Conservation (phyloP, 202 grass and related monocot genomes). For the Digitaria exilis region DNA sequence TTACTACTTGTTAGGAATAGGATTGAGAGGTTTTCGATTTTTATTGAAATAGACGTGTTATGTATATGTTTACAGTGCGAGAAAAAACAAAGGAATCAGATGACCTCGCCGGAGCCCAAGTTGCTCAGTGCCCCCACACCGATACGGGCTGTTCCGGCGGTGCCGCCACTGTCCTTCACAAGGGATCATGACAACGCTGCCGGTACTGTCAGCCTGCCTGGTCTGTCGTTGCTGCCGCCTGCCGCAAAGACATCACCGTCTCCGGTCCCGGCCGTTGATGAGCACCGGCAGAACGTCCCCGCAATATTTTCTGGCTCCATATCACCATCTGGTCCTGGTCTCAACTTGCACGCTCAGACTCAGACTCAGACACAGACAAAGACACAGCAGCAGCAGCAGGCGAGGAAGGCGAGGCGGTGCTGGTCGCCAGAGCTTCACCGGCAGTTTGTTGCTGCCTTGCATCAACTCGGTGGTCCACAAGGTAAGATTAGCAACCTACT, state of each 20-base stretch:
- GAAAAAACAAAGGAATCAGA: constrained; percentile 31
- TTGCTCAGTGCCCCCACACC: constrained; percentile 4
- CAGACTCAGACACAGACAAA: too few species aligned
- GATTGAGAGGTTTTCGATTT: not conserved
- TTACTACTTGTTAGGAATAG: not conserved
- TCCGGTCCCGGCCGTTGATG: not conserved
- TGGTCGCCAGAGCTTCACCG: constrained; percentile 94
- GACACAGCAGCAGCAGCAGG: constrained; percentile 42
- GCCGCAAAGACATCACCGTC: constrained; percentile 22
- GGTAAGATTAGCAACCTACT: constrained; percentile 43
- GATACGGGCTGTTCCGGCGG: not conserved
- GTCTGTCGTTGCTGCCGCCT: constrained; percentile 27
- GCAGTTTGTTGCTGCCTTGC: constrained; percentile 69
- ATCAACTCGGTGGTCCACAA: constrained; percentile 83
- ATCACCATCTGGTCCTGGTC: constrained; percentile 16
- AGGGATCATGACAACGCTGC: constrained; percentile 34
- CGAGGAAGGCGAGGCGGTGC: constrained; percentile 87
- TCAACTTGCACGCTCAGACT: constrained; percentile 44
- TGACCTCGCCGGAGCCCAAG: constrained; percentile 24
- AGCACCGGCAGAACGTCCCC: not conserved
- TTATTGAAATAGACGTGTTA: not conserved
- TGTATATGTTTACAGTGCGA: constrained; percentile 25
- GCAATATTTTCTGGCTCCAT: constrained; percentile 25
- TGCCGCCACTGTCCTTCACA: constrained; percentile 8
- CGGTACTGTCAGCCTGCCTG: not conserved